Percentiles rank a stretch among this genome's conserved stretches.
These are phyloP conservation scores for Paecilomyces variotii DNA, from an alignment of 2,329 filamentous ascomycete genomes.

Conservation along the genomic window DNA sequence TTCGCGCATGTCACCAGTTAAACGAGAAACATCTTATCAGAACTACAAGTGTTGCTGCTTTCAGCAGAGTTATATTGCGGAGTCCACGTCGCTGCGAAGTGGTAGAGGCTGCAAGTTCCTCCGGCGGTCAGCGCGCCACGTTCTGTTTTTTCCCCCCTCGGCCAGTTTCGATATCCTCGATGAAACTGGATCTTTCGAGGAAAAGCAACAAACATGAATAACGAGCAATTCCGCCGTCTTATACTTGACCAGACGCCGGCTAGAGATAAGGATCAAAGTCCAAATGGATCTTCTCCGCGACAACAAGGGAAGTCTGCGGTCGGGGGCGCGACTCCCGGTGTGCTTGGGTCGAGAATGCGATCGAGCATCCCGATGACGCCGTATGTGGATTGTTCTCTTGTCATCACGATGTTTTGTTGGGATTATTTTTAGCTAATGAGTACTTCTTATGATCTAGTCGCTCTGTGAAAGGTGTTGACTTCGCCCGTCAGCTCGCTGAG, in stretches of 20 bases:
- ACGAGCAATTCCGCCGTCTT: slow-evolving; percentile 84
- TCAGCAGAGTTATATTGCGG: not conserved
- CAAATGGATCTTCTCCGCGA: not conserved
- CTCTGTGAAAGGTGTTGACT: slow-evolving; percentile 60
- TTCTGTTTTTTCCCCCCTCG: too few relatives aligned
- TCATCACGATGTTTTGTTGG: not conserved
- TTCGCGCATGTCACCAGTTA: not conserved
- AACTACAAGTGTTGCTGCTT: not conserved
- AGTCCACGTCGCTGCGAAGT: not conserved
- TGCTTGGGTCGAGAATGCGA: slow-evolving; percentile 68
- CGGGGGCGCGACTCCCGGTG: slow-evolving; percentile 42
- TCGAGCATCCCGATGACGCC: slow-evolving; percentile 92
- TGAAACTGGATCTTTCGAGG: not conserved
- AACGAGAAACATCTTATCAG: not conserved
- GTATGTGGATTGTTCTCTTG: slow-evolving; percentile 41
- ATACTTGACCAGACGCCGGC: slow-evolving; percentile 46
- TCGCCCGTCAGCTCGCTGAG: slow-evolving; percentile 77
- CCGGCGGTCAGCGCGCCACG: too few relatives aligned
- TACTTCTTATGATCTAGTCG: slow-evolving; percentile 43
- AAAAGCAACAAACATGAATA: slow-evolving; percentile 63
- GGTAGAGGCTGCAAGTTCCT: not conserved
- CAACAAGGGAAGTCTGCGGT: slow-evolving; percentile 7
- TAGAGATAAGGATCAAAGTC: slow-evolving; percentile 1
- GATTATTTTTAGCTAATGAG: slow-evolving; percentile 1
- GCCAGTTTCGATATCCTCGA: not conserved